Evolutionary conservation across 805 yeast genomes (phyloP).

Genomic region (Schwanniomyces sp.): DNA sequence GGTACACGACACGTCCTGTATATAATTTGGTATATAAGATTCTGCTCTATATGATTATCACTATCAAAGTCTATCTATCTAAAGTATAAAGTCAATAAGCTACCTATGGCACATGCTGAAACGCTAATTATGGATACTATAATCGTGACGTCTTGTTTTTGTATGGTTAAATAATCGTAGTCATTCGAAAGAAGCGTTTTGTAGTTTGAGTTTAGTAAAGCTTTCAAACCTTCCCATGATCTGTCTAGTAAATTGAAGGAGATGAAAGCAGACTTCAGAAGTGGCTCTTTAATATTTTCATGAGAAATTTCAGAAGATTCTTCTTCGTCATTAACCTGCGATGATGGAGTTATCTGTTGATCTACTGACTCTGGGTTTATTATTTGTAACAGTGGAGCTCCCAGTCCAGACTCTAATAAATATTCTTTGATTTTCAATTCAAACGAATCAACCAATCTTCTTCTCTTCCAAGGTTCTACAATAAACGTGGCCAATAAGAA

Average conservation of each 20-base stretch:
- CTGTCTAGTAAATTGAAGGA: slow-evolving; percentile 1
- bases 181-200: slow-evolving; percentile 11
- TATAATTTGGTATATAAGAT: background rate
- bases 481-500: slow-evolving; percentile 81
- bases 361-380: background rate
- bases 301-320: background rate
- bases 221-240: slow-evolving; percentile 17
- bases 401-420: slow-evolving; percentile 10
- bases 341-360: background rate
- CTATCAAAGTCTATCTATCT: slow-evolving; percentile 3
- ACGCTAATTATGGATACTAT: slow-evolving; percentile 11
- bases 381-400: background rate
- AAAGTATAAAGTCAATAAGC: slow-evolving; percentile 13
- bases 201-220: slow-evolving; percentile 13
- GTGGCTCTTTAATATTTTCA: background rate
- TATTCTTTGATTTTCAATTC: slow-evolving; percentile 69
- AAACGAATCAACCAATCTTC: slow-evolving; percentile 75
- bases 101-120: slow-evolving; percentile 18
- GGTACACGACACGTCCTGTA: background rate
- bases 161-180: slow-evolving; percentile 13
- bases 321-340: background rate
- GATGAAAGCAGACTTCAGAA: background rate
- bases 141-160: slow-evolving; percentile 22
- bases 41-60: background rate
- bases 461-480: slow-evolving; percentile 93